Conservation (phyloP, 257 asterid genomes). For the Nicotiana benthamiana region DNA sequence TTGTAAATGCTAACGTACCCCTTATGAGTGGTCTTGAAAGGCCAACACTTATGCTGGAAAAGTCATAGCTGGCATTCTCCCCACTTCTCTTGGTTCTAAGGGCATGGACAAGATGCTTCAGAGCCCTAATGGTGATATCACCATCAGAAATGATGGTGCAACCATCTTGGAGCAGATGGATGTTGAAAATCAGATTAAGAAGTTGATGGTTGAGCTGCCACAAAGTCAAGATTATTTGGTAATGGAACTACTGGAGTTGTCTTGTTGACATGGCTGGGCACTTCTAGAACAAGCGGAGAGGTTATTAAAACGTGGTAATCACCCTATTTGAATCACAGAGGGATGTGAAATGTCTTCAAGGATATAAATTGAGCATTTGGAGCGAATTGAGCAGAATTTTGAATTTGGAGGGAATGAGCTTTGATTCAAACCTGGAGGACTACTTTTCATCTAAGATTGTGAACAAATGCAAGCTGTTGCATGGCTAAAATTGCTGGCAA, state of each 20-base stretch:
- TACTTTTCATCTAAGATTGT: slow-evolving; percentile 89
- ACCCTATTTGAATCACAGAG: slow-evolving; percentile 84
- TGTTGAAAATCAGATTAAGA: slow-evolving; percentile 80
- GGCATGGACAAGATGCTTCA: slow-evolving; percentile 96
- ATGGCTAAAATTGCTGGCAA: slow-evolving; percentile 89
- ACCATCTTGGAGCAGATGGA: slow-evolving; percentile 94
- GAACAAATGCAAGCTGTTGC: slow-evolving; percentile 73
- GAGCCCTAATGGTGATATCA: slow-evolving; percentile 86
- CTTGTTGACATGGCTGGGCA: slow-evolving; percentile 81
- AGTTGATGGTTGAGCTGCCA: slow-evolving; percentile 87
- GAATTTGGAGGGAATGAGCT: slow-evolving; percentile 41
- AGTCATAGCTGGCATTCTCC: slow-evolving; percentile 81
- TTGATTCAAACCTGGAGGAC: slow-evolving; percentile 84
- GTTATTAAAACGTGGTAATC: slow-evolving; percentile 81
- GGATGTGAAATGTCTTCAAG: slow-evolving; percentile 87
- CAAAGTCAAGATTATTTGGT: slow-evolving; percentile 83
- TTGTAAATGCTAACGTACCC: no score
- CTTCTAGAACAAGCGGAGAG: slow-evolving; percentile 84
- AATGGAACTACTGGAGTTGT: slow-evolving; percentile 94
- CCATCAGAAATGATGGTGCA: slow-evolving; percentile 85
- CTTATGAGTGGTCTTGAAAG: no score
- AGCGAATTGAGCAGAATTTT: slow-evolving; percentile 49
- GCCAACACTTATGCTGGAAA: slow-evolving; percentile 50
- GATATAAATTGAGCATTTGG: slow-evolving; percentile 75
- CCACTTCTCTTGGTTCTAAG: slow-evolving; percentile 75